Evolutionary conservation across 2,329 filamentous ascomycete species (phyloP), one percentile per base, ranked within the genome.

Genomic region (Pseudocercospora eumusae): DNA sequence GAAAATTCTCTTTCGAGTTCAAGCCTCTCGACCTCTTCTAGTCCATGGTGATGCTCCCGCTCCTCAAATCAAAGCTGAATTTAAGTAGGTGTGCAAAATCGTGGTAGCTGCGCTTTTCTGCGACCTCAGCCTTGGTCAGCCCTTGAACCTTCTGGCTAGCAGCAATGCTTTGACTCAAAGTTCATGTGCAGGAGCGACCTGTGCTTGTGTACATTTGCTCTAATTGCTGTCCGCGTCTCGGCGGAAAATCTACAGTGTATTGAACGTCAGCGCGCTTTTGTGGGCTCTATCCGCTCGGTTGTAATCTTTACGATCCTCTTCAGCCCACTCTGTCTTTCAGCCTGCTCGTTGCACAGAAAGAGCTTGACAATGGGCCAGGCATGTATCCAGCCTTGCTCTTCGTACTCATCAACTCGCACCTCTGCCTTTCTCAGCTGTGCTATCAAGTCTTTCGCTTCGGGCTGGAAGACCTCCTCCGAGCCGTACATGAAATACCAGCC

Each of bases 341-440:
- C 75, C 56, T 75, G 76, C 6, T 74, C 78, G 59, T 80, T 78
- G 7, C 81, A 81, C 21, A 86, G 69, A 71, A 86, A 87, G 18
- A 86, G 71, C 64, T 80, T 80, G 9, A 88, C 89, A 20, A 96
- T 88, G 0, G 91, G 90, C 92, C 91, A 96, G 10, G 88, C 91
- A 75, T 96, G 91, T 61, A 95, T 87, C 2, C 86, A 87, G 13
- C 85, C 88, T 27, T 81, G 76, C 67, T 90, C 86, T 70, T 86
- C 84, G 69, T 84, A 79, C 59, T 80, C 81, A 11, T 81, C 79
- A n/a, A 89, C 81, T 40, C 82, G 74, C 33, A 85, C 75, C 2
- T 82, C 82, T 13, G 82, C 79, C 55, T 80, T 81, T 61, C 80
- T 78, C 60, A 91, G 78, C 28, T 84, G 75, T 11, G 76, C 75